These are phyloP conservation scores for Fusarium sp. DNA, from an alignment of 2,329 filamentous ascomycete species.

Conservation along the genomic window DNA sequence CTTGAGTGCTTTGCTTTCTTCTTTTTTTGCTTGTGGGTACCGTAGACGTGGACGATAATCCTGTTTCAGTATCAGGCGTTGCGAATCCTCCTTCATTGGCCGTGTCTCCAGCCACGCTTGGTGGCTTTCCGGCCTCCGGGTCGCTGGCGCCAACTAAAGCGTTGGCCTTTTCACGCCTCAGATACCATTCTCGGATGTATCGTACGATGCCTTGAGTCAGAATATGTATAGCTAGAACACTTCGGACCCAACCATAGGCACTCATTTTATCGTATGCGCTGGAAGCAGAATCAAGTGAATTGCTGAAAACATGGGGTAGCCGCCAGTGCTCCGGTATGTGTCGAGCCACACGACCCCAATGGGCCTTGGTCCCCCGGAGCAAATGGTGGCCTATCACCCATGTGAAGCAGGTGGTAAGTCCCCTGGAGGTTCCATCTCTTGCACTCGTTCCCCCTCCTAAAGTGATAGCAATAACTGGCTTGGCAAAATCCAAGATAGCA, in stretches of 20 bases:
- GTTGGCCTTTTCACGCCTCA: constrained; percentile 68
- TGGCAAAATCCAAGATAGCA: constrained; percentile 88
- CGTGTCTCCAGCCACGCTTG: constrained; percentile 49
- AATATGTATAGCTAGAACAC: constrained; percentile 78
- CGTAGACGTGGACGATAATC: constrained; percentile 54
- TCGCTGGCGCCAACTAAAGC: constrained; percentile 63
- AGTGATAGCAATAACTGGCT: constrained; percentile 92
- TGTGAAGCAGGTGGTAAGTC: constrained; percentile 75
- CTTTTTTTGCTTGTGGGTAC: constrained; percentile 77
- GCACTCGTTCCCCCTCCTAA: constrained; percentile 83
- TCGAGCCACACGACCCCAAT: constrained; percentile 60
- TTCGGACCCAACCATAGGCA: constrained; percentile 74
- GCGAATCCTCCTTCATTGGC: constrained; percentile 56
- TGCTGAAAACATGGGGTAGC: constrained; percentile 57
- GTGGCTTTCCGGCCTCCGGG: constrained; percentile 70
- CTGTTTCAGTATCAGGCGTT: constrained; percentile 63
- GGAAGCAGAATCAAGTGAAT: constrained; percentile 56
- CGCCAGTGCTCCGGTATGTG: constrained; percentile 61
- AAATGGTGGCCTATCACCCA: constrained; percentile 71
- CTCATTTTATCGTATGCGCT: constrained; percentile 66
- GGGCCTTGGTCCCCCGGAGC: constrained; percentile 60
- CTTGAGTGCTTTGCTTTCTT: constrained; percentile 90
- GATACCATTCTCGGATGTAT: constrained; percentile 76
- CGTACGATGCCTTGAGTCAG: constrained; percentile 78
- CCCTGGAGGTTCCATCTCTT: constrained; percentile 75